Conservation (phyloP, 345 rosid genomes). For the Aethionema arabicum region DNA sequence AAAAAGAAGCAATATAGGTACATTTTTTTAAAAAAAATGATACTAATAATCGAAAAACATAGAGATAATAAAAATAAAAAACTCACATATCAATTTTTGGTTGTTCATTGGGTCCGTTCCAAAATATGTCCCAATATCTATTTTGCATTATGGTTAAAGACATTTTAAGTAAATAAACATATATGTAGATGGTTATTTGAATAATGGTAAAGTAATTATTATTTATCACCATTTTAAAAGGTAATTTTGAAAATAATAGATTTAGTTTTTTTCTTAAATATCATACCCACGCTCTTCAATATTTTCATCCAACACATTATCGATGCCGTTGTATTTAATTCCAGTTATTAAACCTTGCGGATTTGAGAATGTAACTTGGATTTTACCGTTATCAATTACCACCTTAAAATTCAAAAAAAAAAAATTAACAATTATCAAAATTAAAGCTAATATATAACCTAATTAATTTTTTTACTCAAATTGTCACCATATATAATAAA, state of each 20-base stretch:
- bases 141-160: background rate
- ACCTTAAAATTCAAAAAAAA: constrained; percentile 44
- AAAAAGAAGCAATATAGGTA: background rate
- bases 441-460: background rate
- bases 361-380: constrained; percentile 53
- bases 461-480: background rate
- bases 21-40: background rate
- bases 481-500: background rate
- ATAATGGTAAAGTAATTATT: background rate
- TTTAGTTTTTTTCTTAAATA: background rate
- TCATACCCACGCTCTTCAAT: constrained; percentile 55
- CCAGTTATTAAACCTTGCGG: constrained; percentile 64
- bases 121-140: constrained; percentile 86
- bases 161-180: background rate
- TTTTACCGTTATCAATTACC: constrained; percentile 62
- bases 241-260: background rate
- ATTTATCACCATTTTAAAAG: too few species aligned
- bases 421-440: background rate
- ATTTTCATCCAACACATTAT: constrained; percentile 48
- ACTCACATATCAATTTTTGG: constrained; percentile 43
- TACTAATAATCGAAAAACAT: background rate
- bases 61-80: background rate
- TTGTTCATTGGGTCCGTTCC: constrained; percentile 50
- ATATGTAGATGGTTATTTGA: too few species aligned
- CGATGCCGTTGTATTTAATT: constrained; percentile 59